These are phyloP conservation scores for grape (Vitis vinifera) DNA, from an alignment of 164 flowering plant genomes.

Conservation along the genomic window ASM3070453v1 NC_081817.1:27333001-27333500, in stretches of 20 bases:
- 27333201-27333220: no score
- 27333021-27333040: no score
- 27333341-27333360: constrained; percentile 75
- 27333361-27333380: constrained; percentile 41
- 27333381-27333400: constrained; percentile 73
- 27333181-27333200: no score
- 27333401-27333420: constrained; percentile 18
- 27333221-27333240: neutral
- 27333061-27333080: no score
- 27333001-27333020: no score
- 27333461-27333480: neutral
- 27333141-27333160: no score
- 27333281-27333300: constrained; percentile 5
- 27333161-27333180: no score
- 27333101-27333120: no score
- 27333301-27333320: constrained; percentile 15
- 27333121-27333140: no score
- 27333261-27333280: neutral
- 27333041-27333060: no score
- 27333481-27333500: neutral
- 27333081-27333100: no score
- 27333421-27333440: neutral
- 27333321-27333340: constrained; percentile 79
- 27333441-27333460: neutral
- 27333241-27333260: neutral